Percentiles rank a stretch among this genome's conserved stretches.
phyloP scores from a whole-genome alignment of 495 filamentous ascomycete genomes.

The Terfezia claveryi region DNA sequence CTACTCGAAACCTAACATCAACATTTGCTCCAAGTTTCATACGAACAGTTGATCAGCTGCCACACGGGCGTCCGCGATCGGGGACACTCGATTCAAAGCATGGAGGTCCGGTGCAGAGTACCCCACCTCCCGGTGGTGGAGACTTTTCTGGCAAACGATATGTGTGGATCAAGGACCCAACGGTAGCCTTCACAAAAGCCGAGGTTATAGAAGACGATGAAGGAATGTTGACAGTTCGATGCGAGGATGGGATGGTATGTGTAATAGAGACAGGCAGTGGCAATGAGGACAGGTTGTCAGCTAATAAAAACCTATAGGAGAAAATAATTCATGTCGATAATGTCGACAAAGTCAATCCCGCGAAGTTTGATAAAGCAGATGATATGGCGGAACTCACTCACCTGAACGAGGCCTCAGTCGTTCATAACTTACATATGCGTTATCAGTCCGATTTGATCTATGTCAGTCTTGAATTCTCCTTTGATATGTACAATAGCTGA shows the following conservation, averaged over 20 bases:
- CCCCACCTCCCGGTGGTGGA: slow-evolving; percentile 58
- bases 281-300: too few relatives aligned
- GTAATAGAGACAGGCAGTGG: background rate
- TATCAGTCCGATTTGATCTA: slow-evolving; percentile 95
- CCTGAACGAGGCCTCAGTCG: slow-evolving; percentile 90
- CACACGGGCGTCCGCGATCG: background rate
- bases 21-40: slow-evolving; percentile 96
- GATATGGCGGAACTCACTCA: slow-evolving; percentile 99
- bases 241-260: slow-evolving; percentile 75
- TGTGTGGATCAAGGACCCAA: slow-evolving; percentile 80
- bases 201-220: slow-evolving; percentile 68
- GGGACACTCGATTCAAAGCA: background rate
- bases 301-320: slow-evolving; percentile 34
- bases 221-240: slow-evolving; percentile 57
- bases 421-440: slow-evolving; percentile 83
- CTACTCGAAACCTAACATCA: slow-evolving; percentile 16
- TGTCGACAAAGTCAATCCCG: slow-evolving; percentile 96
- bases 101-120: slow-evolving; percentile 45
- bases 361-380: slow-evolving; percentile 96
- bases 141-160: slow-evolving; percentile 98
- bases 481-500: slow-evolving; percentile 4
- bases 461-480: slow-evolving; percentile 24
- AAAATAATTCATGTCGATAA: slow-evolving; percentile 61
- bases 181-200: slow-evolving; percentile 74
- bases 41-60: slow-evolving; percentile 47